Evolutionary conservation across 192 early-diverging fungal genomes (phyloP).

Genomic region (Rhizophagus sp.): DNA sequence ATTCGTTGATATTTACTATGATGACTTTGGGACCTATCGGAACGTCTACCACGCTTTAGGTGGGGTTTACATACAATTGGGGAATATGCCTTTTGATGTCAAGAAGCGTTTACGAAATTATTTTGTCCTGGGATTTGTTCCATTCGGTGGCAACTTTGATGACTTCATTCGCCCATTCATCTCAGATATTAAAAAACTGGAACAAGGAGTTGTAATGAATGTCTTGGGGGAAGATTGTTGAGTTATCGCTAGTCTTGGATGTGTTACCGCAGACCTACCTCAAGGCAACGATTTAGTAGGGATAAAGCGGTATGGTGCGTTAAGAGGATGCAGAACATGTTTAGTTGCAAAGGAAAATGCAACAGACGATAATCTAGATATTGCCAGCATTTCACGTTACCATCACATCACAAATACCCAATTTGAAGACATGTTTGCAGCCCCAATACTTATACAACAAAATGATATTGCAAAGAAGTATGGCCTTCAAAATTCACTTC

Average conservation of each 20-base stretch:
- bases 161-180: too few relatives aligned
- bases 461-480: background rate
- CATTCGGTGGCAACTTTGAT: too few relatives aligned
- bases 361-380: background rate
- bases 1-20: too few relatives aligned
- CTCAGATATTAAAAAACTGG: too few relatives aligned
- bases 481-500: background rate
- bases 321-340: background rate
- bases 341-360: background rate
- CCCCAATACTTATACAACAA: background rate
- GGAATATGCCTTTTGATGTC: too few relatives aligned
- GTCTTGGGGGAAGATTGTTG: background rate
- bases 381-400: background rate
- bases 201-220: too few relatives aligned
- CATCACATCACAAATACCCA: background rate
- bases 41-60: too few relatives aligned
- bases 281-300: background rate
- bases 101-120: too few relatives aligned
- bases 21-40: too few relatives aligned
- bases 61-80: too few relatives aligned
- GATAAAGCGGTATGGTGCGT: background rate
- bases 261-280: background rate
- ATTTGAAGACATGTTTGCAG: background rate
- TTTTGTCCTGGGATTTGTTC: too few relatives aligned
- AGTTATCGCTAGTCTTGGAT: background rate